phyloP scores from a whole-genome alignment of 2,329 filamentous ascomycete genomes.

The Thielaviopsis ethacetica region DNA sequence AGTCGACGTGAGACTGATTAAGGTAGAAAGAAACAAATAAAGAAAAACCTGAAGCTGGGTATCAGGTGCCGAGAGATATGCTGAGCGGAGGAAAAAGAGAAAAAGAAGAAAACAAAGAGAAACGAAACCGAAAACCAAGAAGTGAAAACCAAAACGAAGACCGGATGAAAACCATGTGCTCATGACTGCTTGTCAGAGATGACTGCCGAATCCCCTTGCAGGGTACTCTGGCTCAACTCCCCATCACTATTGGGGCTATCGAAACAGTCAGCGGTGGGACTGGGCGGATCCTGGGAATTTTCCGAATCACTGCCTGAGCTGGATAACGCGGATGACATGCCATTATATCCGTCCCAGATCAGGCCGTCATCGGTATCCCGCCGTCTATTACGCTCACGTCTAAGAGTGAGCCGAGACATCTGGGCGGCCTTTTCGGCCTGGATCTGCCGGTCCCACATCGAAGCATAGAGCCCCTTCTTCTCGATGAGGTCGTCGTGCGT shows the following conservation, averaged over 20 bases:
- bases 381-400: slow-evolving; percentile 22
- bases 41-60: slow-evolving; percentile 4
- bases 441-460: slow-evolving; percentile 84
- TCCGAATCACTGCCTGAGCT: slow-evolving; percentile 18
- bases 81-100: neutral
- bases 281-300: neutral
- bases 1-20: neutral
- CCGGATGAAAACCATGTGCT: neutral
- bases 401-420: slow-evolving; percentile 31
- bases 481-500: slow-evolving; percentile 62
- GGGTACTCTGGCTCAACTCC: neutral
- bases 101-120: neutral
- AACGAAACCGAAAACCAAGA: neutral
- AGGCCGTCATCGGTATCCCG: slow-evolving; percentile 15
- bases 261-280: neutral
- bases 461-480: slow-evolving; percentile 55
- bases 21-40: neutral
- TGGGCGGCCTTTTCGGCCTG: slow-evolving; percentile 55
- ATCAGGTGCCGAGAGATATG: neutral
- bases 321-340: slow-evolving; percentile 22
- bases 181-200: neutral
- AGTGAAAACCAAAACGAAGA: neutral
- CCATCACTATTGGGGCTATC: neutral
- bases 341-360: slow-evolving; percentile 31
- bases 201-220: neutral